Conservation (phyloP, 2,329 filamentous ascomycete species). For the Tothia fuscella region DNA sequence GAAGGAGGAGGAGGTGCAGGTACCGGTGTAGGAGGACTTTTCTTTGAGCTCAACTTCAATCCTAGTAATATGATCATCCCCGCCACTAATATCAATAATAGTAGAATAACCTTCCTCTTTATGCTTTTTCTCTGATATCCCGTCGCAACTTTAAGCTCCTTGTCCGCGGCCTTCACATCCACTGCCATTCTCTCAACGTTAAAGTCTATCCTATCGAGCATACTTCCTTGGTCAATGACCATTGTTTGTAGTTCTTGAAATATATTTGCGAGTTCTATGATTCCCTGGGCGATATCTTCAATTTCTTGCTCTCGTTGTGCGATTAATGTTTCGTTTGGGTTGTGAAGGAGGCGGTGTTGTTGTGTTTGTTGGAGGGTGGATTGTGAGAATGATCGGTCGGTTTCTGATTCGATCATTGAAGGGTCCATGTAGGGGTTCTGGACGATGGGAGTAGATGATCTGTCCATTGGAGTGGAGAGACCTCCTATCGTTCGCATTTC, state of each 20-base stretch:
- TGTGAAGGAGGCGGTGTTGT: constrained; percentile 49
- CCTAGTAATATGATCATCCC: constrained; percentile 76
- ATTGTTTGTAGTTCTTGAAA: constrained; percentile 94
- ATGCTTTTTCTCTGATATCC: constrained; percentile 80
- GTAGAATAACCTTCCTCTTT: constrained; percentile 83
- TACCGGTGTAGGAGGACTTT: constrained; percentile 16
- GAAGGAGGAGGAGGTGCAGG: background rate
- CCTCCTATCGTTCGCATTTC: constrained; percentile 35
- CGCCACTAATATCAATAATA: constrained; percentile 73
- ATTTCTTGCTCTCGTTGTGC: constrained; percentile 91
- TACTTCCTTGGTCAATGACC: constrained; percentile 47
- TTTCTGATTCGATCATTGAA: constrained; percentile 83
- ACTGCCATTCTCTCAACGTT: constrained; percentile 93
- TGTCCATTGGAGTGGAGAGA: constrained; percentile 37
- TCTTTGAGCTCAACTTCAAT: constrained; percentile 58
- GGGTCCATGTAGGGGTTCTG: constrained; percentile 68
- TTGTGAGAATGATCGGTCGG: constrained; percentile 85
- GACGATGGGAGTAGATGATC: constrained; percentile 35
- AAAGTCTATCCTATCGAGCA: constrained; percentile 50
- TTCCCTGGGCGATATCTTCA: constrained; percentile 93
- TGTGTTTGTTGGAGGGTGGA: constrained; percentile 71
- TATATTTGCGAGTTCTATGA: constrained; percentile 92
- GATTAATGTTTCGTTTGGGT: constrained; percentile 68
- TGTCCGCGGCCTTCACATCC: constrained; percentile 85
- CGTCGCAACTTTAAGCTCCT: constrained; percentile 77